Evolutionary conservation across 805 yeast genomes (phyloP).

Genomic region (Candida coleopterorum): DNA sequence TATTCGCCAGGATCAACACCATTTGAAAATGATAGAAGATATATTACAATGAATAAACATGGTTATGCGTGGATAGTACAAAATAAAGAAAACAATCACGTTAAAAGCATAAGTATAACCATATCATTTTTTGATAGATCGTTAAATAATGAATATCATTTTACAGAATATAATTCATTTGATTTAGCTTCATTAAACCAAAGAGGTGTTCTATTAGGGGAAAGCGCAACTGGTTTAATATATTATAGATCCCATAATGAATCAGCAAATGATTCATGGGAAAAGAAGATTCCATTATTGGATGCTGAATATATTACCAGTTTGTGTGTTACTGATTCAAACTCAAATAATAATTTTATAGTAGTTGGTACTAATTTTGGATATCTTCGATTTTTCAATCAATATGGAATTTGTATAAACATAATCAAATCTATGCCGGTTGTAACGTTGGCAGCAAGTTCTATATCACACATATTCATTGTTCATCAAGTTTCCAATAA

Average conservation of each 20-base stretch:
- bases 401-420: constrained; percentile 67
- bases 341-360: constrained; percentile 38
- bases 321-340: constrained; percentile 48
- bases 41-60: constrained; percentile 69
- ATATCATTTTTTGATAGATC: constrained; percentile 83
- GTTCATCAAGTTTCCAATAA: constrained; percentile 38
- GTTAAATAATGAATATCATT: constrained; percentile 73
- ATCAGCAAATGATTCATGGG: constrained; percentile 66
- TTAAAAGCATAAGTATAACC: constrained; percentile 60
- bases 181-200: constrained; percentile 73
- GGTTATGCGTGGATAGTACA: constrained; percentile 83
- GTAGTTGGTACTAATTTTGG: constrained; percentile 76
- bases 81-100: constrained; percentile 13
- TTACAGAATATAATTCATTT: constrained; percentile 66
- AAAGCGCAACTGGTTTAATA: constrained; percentile 42
- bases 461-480: constrained; percentile 47
- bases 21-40: constrained; percentile 54
- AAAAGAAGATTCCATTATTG: constrained; percentile 48
- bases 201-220: constrained; percentile 59
- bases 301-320: constrained; percentile 61
- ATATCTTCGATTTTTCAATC: constrained; percentile 62
- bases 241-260: constrained; percentile 64
- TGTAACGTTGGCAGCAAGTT: constrained; percentile 63
- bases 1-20: constrained; percentile 89
- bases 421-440: constrained; percentile 71